Conservation (phyloP, 306 rosid species). For the Trifolium repens region DNA sequence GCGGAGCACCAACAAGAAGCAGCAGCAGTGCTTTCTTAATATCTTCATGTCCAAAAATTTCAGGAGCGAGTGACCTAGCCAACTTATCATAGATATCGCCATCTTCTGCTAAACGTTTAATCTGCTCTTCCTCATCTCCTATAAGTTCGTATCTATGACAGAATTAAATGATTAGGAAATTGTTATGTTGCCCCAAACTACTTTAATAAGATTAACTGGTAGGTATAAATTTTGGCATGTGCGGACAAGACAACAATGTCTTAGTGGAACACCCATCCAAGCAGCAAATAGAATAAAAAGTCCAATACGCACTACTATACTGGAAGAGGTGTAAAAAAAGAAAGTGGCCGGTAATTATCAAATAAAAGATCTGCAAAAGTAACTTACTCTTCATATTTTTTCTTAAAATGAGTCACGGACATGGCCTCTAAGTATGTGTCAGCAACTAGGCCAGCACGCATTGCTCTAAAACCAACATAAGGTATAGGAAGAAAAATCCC, state of each 20-base stretch:
- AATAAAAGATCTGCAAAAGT: constrained; percentile 30
- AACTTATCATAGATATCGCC: constrained; percentile 91
- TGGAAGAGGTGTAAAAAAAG: background rate
- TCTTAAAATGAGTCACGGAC: constrained; percentile 94
- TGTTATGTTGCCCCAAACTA: constrained; percentile 28
- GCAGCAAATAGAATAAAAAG: constrained; percentile 22
- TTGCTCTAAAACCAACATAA: constrained; percentile 88
- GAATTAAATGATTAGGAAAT: constrained; percentile 35
- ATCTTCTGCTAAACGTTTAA: constrained; percentile 76
- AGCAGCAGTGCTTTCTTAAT: constrained; percentile 89
- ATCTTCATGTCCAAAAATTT: constrained; percentile 96
- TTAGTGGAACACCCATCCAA: constrained; percentile 8
- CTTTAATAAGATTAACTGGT: constrained; percentile 20
- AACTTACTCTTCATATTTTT: constrained; percentile 95
- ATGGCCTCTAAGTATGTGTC: constrained; percentile 97
- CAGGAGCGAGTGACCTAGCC: constrained; percentile 93
- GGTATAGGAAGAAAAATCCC: constrained; percentile 99
- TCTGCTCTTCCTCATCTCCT: constrained; percentile 90
- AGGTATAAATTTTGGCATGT: constrained; percentile 20
- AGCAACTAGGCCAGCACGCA: constrained; percentile 98
- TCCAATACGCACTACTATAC: constrained; percentile 4
- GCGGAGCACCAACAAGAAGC: constrained; percentile 97
- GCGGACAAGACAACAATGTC: constrained; percentile 19
- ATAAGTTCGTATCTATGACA: constrained; percentile 71
- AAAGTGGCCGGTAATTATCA: constrained; percentile 11